Percentiles rank a stretch among this genome's conserved stretches.
phyloP scores from a whole-genome alignment of 257 asterid species.

The Rehmannia glutinosa region DNA sequence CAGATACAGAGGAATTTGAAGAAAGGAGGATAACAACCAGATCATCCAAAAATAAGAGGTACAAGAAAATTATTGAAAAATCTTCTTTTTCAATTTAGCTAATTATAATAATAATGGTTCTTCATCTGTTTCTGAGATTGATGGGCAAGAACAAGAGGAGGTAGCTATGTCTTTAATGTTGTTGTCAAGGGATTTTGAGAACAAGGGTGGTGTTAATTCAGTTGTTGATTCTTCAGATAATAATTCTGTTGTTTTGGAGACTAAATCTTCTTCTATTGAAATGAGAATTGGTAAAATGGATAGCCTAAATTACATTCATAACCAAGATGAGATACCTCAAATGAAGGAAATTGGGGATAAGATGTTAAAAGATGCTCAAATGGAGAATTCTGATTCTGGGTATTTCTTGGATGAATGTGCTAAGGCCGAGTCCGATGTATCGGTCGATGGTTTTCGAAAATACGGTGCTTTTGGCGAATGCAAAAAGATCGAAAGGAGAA shows the following conservation, averaged over 20 bases:
- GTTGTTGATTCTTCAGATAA: slow-evolving; percentile 90
- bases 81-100: slow-evolving; percentile 33
- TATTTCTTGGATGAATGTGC: slow-evolving; percentile 72
- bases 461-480: slow-evolving; percentile 15
- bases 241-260: slow-evolving; percentile 68
- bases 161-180: slow-evolving; percentile 76
- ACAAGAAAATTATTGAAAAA: slow-evolving; percentile 40
- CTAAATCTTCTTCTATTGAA: slow-evolving; percentile 72
- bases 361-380: slow-evolving; percentile 34
- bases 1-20: slow-evolving; percentile 64
- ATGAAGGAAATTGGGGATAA: slow-evolving; percentile 18
- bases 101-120: slow-evolving; percentile 34
- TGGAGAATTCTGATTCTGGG: slow-evolving; percentile 82
- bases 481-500: too few relatives aligned
- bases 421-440: slow-evolving; percentile 67
- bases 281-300: slow-evolving; percentile 33
- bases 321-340: slow-evolving; percentile 24
- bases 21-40: slow-evolving; percentile 42
- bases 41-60: slow-evolving; percentile 42
- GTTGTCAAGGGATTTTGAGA: slow-evolving; percentile 75
- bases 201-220: slow-evolving; percentile 54
- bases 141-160: slow-evolving; percentile 74
- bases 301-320: slow-evolving; percentile 2
- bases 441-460: slow-evolving; percentile 42
- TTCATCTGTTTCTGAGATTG: slow-evolving; percentile 69